phyloP scores from a whole-genome alignment of 2,329 filamentous ascomycete genomes.

The Claviceps spartinae region DNA sequence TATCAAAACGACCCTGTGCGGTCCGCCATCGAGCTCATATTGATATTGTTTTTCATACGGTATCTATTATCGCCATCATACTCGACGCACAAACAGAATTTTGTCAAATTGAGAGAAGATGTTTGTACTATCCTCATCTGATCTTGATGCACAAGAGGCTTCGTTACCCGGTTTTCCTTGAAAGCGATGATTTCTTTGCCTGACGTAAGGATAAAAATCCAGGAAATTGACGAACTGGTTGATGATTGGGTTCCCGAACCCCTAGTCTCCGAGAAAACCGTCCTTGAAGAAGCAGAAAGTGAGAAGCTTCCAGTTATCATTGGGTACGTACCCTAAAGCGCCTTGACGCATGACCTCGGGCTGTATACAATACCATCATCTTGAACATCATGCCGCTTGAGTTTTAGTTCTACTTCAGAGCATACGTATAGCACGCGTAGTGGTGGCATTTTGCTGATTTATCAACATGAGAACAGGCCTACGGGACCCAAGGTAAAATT shows the following conservation, averaged over 20 bases:
- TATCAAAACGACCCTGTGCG: constrained; percentile 96
- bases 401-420: background rate
- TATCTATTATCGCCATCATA: constrained; percentile 89
- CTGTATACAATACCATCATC: background rate
- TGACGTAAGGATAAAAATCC: background rate
- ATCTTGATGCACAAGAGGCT: background rate
- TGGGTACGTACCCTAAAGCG: constrained; percentile 43
- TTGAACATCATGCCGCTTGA: background rate
- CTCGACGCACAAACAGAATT: constrained; percentile 78
- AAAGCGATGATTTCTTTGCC: background rate
- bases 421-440: background rate
- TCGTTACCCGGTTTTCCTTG: background rate
- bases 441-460: background rate
- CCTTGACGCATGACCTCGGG: background rate
- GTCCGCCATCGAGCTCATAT: constrained; percentile 80
- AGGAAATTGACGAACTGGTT: constrained; percentile 91
- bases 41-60: constrained; percentile 89
- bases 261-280: constrained; percentile 59
- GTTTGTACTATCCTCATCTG: constrained; percentile 15
- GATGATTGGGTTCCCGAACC: constrained; percentile 96
- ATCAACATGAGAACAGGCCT: constrained; percentile 40
- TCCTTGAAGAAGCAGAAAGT: constrained; percentile 66
- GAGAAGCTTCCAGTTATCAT: constrained; percentile 80
- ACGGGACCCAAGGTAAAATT: constrained; percentile 86
- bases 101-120: constrained; percentile 78